phyloP scores from a whole-genome alignment of 2,329 filamentous ascomycete species.

The Magnaporthales sp. region DNA sequence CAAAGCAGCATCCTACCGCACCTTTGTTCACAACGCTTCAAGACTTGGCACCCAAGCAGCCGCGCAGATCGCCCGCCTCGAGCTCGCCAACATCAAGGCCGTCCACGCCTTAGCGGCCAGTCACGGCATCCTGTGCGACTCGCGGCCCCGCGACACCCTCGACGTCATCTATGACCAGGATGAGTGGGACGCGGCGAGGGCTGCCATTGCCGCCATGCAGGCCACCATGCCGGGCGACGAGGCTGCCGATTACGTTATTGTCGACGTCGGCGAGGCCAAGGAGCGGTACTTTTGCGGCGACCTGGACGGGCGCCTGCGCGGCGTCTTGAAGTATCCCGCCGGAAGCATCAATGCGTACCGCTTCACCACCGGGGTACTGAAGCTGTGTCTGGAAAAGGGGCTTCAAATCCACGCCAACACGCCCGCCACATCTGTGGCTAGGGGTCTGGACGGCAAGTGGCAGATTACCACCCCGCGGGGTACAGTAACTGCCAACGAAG shows the following conservation, averaged over 20 bases:
- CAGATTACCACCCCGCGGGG: slow-evolving; percentile 33
- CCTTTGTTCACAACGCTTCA: slow-evolving; percentile 36
- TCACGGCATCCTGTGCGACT: slow-evolving; percentile 41
- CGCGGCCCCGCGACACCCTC: slow-evolving; percentile 40
- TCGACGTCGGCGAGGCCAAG: slow-evolving; percentile 29
- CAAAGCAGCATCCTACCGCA: slow-evolving; percentile 35
- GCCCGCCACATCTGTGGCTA: slow-evolving; percentile 20
- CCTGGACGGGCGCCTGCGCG: slow-evolving; percentile 26
- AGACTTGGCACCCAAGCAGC: slow-evolving; percentile 36
- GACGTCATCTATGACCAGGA: slow-evolving; percentile 46
- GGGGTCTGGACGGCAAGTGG: slow-evolving; percentile 21
- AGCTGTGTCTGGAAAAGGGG: slow-evolving; percentile 30
- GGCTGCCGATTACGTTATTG: slow-evolving; percentile 34
- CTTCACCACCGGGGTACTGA: slow-evolving; percentile 32
- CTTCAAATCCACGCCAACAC: slow-evolving; percentile 46
- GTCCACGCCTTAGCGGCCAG: slow-evolving; percentile 43
- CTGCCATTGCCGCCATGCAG: slow-evolving; percentile 34
- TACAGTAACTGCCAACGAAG: slow-evolving; percentile 26
- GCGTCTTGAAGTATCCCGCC: slow-evolving; percentile 36
- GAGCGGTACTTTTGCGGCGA: slow-evolving; percentile 27
- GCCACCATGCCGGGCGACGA: slow-evolving; percentile 31
- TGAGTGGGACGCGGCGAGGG: slow-evolving; percentile 27
- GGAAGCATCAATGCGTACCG: slow-evolving; percentile 31
- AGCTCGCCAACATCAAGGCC: slow-evolving; percentile 43
- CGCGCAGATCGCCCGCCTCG: slow-evolving; percentile 38